phyloP scores from a whole-genome alignment of 768 basidiomycete genomes.

The Floccularia luteovirens region DNA sequence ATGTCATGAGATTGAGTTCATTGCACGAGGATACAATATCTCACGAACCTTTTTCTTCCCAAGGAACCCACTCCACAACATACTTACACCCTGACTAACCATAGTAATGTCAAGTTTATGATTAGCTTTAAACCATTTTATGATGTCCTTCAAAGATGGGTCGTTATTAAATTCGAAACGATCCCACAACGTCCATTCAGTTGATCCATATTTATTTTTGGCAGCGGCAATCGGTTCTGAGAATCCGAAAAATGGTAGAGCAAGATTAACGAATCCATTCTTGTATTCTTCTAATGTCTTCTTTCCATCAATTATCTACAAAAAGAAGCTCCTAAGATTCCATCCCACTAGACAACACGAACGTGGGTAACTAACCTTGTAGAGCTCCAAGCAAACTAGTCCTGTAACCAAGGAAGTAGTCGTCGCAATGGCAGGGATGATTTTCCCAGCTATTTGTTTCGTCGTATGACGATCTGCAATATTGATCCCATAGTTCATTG shows the following conservation, averaged over 20 bases:
- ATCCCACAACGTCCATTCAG: slow-evolving; percentile 98
- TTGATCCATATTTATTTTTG: slow-evolving; percentile 82
- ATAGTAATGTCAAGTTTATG: slow-evolving; percentile 88
- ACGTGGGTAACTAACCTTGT: slow-evolving; percentile 59
- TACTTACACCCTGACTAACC: slow-evolving; percentile 96
- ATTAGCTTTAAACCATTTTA: slow-evolving; percentile 75
- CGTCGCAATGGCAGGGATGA: slow-evolving; percentile 99
- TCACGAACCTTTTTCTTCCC: slow-evolving; percentile 82
- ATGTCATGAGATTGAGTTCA: slow-evolving; percentile 1
- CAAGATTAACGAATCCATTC: slow-evolving; percentile 97
- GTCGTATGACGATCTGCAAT: slow-evolving; percentile 86
- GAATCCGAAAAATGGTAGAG: slow-evolving; percentile 98
- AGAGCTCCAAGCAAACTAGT: slow-evolving; percentile 90
- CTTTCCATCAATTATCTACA: slow-evolving; percentile 92
- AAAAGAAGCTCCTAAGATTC: slow-evolving; percentile 1
- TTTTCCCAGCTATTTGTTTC: slow-evolving; percentile 98
- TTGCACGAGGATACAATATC: slow-evolving; percentile 1
- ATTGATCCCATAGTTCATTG: slow-evolving; percentile 88
- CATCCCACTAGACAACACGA: background rate
- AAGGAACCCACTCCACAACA: slow-evolving; percentile 95
- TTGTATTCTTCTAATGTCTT: slow-evolving; percentile 91
- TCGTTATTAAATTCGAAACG: slow-evolving; percentile 89
- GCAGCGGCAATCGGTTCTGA: slow-evolving; percentile 90
- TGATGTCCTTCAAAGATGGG: slow-evolving; percentile 80
- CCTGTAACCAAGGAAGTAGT: slow-evolving; percentile 96